Evolutionary conservation across 768 basidiomycete genomes (phyloP), one percentile per base, ranked within the genome.

Genomic region (Erythrobasidium yunnanense): DNA sequence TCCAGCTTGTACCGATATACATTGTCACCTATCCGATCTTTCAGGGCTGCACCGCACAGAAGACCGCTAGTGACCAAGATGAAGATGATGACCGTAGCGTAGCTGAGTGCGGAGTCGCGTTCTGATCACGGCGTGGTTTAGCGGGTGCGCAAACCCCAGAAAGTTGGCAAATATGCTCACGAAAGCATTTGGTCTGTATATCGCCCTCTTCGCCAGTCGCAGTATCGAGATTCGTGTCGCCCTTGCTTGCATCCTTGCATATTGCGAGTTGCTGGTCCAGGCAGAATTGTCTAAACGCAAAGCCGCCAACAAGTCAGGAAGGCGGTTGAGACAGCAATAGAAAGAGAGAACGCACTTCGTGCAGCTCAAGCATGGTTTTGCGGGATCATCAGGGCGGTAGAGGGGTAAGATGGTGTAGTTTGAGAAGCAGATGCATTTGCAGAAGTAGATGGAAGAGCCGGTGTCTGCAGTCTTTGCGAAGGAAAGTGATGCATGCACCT

Each of bases 151-250:
- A 2, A 1, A 18, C 7, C 54, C 38, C 23, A 25, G 6, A 22
- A n/a, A 4, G 22, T 22, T 23, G 7, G 25, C 13, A 52, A 23
- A 8, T n/a, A 52, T 27, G 76, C 78, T 55, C 47, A 78, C 78
- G 76, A 70, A 78, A 79, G 70, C 78, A 79, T 60, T 75, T 68
- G 17, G 78, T 78, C 71, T 77, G 76, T 11, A 79, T 77, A 66
- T 79, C 78, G 8, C 78, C 78, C 49, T 77, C 78, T 23, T 75
- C 74, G 0, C 78, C 78, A 1, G 78, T 78, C 1, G 74, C 77
- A 1, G 75, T 74, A 66, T 79, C 78, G 2, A 70, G 72, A 63
- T 79, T 77, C 50, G 77, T 70, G 38, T 76, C 75, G 1, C 74
- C 73, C 29, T 35, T 49, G 29, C 53, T 69, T 38, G 50, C 70